Base-by-base conservation (phyloP, 2,329 filamentous ascomycete species). In the Periglandula ipomoeae region DNA sequence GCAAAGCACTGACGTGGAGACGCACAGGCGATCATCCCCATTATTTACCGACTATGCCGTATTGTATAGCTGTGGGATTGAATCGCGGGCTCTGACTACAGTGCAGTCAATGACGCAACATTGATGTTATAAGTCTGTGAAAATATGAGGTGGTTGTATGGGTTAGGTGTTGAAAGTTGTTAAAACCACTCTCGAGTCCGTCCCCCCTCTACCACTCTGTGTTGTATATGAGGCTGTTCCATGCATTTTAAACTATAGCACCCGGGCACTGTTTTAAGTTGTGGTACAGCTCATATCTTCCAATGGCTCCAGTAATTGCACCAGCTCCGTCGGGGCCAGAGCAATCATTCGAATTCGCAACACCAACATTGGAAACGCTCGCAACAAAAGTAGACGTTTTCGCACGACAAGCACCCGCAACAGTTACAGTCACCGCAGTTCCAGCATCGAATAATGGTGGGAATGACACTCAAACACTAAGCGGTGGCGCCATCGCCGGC, bases 401-500 rank as follows among this genome's bases (percentile, higher is more conserved):
- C 22, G 46, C 40, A 6, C 34, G 46, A 48, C 46, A 48, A 13
- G 32, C 19, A 6, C 40, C 32, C 5, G 54, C 56, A 10, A 66
- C 65, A 1, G 59, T 66, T 3, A 68, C 40, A 0, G 53, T 58
- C 10, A 66, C 65, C 1, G 59, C 65, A 5, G 66, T 19, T 26
- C 11, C 42, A 3, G 27, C 27, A 19, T 20, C 43, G 11, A 15
- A 22, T 5, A 32, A 22, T 1, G 42, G 55, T 11, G 30, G 30
- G 15, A 51, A 52, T 39, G 56, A 52, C 41, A 50, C 53, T 27
- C 59, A 50, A n/a, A 53, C 48, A 10, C 63, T 76, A 11, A 68
- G 62, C 38, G 72, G 70, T 44, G 73, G 73, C 41, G 72, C 71
- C 42, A 76, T 77, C 44, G 73, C 72, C 1, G 73, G 73, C 41